These are phyloP conservation scores for Grifola frondosa DNA, from an alignment of 1,284 basidiomycete genomes.

Conservation along the genomic window DNA sequence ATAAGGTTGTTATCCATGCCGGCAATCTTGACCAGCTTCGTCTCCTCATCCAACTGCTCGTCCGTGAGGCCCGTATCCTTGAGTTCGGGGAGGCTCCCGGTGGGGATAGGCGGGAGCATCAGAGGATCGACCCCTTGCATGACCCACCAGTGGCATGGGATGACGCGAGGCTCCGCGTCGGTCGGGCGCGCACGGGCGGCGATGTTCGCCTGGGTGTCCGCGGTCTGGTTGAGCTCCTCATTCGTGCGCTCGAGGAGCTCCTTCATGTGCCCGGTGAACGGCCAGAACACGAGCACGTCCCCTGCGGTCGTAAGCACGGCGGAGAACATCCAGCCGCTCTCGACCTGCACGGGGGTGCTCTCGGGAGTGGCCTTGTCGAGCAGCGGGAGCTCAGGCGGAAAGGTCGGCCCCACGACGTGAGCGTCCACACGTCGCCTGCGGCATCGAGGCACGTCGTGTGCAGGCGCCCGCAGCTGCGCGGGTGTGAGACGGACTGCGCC, in stretches of 20 bases:
- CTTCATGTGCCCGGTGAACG: slow-evolving; percentile 47
- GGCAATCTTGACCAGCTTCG: slow-evolving; percentile 75
- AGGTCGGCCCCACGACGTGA: slow-evolving; percentile 72
- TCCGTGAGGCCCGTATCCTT: slow-evolving; percentile 30
- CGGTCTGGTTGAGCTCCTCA: slow-evolving; percentile 44
- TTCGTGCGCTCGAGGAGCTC: slow-evolving; percentile 41
- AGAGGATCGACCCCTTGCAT: slow-evolving; percentile 48
- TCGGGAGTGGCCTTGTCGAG: slow-evolving; percentile 45
- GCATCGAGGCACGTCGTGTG: slow-evolving; percentile 69
- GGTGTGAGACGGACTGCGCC: slow-evolving; percentile 8
- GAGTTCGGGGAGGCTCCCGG: slow-evolving; percentile 44
- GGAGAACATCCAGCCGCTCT: slow-evolving; percentile 81
- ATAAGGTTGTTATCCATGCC: slow-evolving; percentile 66
- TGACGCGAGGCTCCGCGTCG: slow-evolving; percentile 35
- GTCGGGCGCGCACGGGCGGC: slow-evolving; percentile 33
- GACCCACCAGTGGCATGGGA: slow-evolving; percentile 64
- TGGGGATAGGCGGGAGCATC: slow-evolving; percentile 40
- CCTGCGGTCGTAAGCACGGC: slow-evolving; percentile 69
- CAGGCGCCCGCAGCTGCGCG: slow-evolving; percentile 65
- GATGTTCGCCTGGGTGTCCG: slow-evolving; percentile 20
- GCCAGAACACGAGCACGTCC: slow-evolving; percentile 77
- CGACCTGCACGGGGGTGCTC: slow-evolving; percentile 63
- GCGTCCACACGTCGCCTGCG: slow-evolving; percentile 63
- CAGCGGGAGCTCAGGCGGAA: slow-evolving; percentile 55
- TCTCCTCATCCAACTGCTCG: slow-evolving; percentile 35